Percentiles rank a stretch among this genome's conserved stretches.
Conservation (phyloP, 2,329 filamentous ascomycete species). For the Colletotrichum lini region DNA sequence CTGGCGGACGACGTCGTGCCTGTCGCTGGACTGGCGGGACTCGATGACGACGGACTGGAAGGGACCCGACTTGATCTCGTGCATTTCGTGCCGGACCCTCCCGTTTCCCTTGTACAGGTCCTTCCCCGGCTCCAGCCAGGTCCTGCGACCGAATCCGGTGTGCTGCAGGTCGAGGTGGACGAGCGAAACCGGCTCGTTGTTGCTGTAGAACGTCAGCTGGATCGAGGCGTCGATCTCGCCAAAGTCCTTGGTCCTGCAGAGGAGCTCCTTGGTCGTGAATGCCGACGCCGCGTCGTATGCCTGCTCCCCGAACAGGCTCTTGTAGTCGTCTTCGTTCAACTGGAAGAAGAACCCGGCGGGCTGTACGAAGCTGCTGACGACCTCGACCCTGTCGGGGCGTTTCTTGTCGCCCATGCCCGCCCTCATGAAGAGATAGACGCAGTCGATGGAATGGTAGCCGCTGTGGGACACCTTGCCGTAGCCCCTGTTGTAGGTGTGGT, state of each 20-base stretch:
- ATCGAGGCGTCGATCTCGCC: too few relatives aligned
- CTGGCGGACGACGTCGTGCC: constrained; percentile 25
- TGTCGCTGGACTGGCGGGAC: constrained; percentile 36
- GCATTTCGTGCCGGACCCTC: constrained; percentile 36
- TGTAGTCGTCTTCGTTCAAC: constrained; percentile 14
- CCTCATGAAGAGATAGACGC: constrained; percentile 16
- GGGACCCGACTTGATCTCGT: constrained; percentile 9
- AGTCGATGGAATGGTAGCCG: constrained; percentile 31
- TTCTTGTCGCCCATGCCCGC: constrained; percentile 9
- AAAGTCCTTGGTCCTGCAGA: too few relatives aligned
- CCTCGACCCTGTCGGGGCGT: constrained; percentile 30
- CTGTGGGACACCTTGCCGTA: constrained; percentile 34
- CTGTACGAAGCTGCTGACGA: constrained; percentile 20
- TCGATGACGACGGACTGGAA: constrained; percentile 41
- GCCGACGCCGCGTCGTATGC: too few relatives aligned
- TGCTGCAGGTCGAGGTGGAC: neutral
- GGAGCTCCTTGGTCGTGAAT: too few relatives aligned
- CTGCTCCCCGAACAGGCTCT: too few relatives aligned
- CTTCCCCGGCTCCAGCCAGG: constrained; percentile 16
- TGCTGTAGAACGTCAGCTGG: too few relatives aligned
- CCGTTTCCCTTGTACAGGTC: constrained; percentile 39
- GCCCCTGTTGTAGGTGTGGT: constrained; percentile 22
- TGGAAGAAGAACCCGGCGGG: constrained; percentile 17
- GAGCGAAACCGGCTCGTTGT: too few relatives aligned
- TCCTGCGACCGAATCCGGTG: constrained; percentile 23